Conservation (phyloP, 768 basidiomycete species). For the Pleurotus citrinopileatus region DNA sequence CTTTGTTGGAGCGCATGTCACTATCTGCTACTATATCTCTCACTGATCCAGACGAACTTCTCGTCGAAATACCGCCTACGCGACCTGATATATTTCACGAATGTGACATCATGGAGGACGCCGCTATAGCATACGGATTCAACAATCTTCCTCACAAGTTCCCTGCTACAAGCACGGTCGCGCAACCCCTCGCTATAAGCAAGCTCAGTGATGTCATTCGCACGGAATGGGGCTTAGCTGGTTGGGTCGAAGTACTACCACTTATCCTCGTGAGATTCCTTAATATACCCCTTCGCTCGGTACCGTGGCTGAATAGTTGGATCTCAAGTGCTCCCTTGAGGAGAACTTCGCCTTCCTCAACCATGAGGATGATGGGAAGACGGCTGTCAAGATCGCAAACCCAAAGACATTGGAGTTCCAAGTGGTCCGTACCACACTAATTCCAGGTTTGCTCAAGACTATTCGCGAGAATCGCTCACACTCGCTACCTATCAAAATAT, state of each 20-base stretch:
- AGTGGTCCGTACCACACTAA: constrained; percentile 92
- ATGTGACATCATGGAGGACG: constrained; percentile 98
- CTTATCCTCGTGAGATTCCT: constrained; percentile 75
- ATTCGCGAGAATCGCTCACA: constrained; percentile 95
- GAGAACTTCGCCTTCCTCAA: constrained; percentile 97
- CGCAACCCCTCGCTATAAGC: constrained; percentile 87
- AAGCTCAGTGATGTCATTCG: constrained; percentile 88
- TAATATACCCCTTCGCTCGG: not conserved
- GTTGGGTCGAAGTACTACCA: constrained; percentile 95
- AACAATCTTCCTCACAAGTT: constrained; percentile 93
- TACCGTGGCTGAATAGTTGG: constrained; percentile 2
- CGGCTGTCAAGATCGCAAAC: constrained; percentile 90
- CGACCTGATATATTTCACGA: constrained; percentile 97
- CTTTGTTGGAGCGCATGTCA: constrained; percentile 83
- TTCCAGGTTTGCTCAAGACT: constrained; percentile 96
- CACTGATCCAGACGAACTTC: constrained; percentile 60
- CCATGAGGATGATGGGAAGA: constrained; percentile 74
- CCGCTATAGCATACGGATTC: constrained; percentile 96
- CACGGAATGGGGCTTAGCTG: constrained; percentile 88
- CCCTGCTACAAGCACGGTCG: constrained; percentile 92
- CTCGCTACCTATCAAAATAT: constrained; percentile 87
- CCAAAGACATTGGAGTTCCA: constrained; percentile 98
- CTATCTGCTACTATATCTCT: constrained; percentile 54
- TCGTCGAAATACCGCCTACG: constrained; percentile 86
- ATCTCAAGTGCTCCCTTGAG: constrained; percentile 87